Evolutionary conservation across 257 asterid genomes (phyloP).

Genomic region (Nicotiana undulata): DNA sequence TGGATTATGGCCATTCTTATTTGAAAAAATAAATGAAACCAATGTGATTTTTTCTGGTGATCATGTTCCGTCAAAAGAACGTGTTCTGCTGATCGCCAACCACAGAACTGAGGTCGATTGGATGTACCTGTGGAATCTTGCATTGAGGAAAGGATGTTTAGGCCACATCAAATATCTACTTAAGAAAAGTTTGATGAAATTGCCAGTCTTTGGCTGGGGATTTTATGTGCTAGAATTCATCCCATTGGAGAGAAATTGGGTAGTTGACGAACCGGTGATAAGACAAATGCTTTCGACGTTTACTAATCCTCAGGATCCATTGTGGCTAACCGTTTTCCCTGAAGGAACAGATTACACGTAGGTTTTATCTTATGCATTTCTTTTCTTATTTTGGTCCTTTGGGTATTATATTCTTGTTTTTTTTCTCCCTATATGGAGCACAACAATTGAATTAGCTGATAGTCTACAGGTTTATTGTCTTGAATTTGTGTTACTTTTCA

Average conservation of each 20-base stretch:
- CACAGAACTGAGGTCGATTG: slow-evolving; percentile 92
- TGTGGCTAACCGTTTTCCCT: slow-evolving; percentile 86
- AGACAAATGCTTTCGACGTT: slow-evolving; percentile 42
- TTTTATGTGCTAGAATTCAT: slow-evolving; percentile 77
- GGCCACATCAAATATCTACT: slow-evolving; percentile 68
- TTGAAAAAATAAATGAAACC: slow-evolving; percentile 66
- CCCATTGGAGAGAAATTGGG: slow-evolving; percentile 84
- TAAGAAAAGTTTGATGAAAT: slow-evolving; percentile 78
- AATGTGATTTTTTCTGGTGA: slow-evolving; percentile 74
- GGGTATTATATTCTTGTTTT: neutral
- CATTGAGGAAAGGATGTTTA: slow-evolving; percentile 55
- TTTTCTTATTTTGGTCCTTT: neutral
- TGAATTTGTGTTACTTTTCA: neutral
- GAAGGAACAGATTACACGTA: slow-evolving; percentile 98
- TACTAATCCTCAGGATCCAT: slow-evolving; percentile 52
- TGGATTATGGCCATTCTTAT: slow-evolving; percentile 81
- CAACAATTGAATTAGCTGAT: neutral
- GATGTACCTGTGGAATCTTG: slow-evolving; percentile 96
- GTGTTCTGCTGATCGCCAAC: slow-evolving; percentile 63
- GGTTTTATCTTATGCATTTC: neutral
- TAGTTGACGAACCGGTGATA: slow-evolving; percentile 49
- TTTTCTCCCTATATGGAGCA: neutral
- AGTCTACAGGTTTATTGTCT: no score
- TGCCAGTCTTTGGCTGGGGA: slow-evolving; percentile 85
- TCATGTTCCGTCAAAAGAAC: slow-evolving; percentile 46